Percentiles rank a stretch among this genome's conserved stretches.
phyloP scores from a whole-genome alignment of 2,329 filamentous ascomycete genomes.

The Fusarium udum region DNA sequence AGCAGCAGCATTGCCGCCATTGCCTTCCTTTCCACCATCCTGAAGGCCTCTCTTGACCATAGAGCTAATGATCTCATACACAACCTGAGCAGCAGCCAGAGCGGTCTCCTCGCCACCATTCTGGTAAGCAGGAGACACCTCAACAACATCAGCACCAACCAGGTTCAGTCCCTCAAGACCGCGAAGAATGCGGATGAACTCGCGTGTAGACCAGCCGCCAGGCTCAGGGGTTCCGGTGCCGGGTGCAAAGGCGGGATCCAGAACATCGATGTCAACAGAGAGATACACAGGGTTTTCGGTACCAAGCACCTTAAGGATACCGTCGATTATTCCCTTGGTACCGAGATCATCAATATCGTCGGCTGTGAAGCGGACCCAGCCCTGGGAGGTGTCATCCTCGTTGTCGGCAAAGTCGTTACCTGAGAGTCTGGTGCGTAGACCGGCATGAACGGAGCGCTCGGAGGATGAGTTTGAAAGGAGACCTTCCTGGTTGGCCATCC shows the following conservation, averaged over 20 bases:
- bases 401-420: slow-evolving; percentile 73
- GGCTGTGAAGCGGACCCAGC: slow-evolving; percentile 79
- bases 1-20: slow-evolving; percentile 28
- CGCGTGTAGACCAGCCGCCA: slow-evolving; percentile 89
- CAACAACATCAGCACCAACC: slow-evolving; percentile 89
- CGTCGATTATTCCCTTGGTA: slow-evolving; percentile 72
- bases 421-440: slow-evolving; percentile 79
- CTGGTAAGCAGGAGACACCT: slow-evolving; percentile 85
- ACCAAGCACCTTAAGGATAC: slow-evolving; percentile 77
- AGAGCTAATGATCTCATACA: slow-evolving; percentile 84
- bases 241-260: slow-evolving; percentile 75
- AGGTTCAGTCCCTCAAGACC: slow-evolving; percentile 85
- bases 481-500: slow-evolving; percentile 83
- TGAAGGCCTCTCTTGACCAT: slow-evolving; percentile 67
- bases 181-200: slow-evolving; percentile 83
- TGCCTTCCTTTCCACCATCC: slow-evolving; percentile 50
- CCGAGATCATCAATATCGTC: slow-evolving; percentile 91
- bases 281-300: slow-evolving; percentile 83
- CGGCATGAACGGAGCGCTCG: slow-evolving; percentile 82
- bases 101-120: slow-evolving; percentile 82
- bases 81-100: slow-evolving; percentile 83
- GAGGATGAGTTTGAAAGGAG: slow-evolving; percentile 75
- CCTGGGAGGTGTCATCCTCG: slow-evolving; percentile 76
- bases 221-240: slow-evolving; percentile 90
- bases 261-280: slow-evolving; percentile 82